Percentiles rank a stretch among this genome's conserved stretches.
These are phyloP conservation scores for Teratosphaeria nubilosa DNA, from an alignment of 2,329 filamentous ascomycete species.

Conservation along the genomic window DNA sequence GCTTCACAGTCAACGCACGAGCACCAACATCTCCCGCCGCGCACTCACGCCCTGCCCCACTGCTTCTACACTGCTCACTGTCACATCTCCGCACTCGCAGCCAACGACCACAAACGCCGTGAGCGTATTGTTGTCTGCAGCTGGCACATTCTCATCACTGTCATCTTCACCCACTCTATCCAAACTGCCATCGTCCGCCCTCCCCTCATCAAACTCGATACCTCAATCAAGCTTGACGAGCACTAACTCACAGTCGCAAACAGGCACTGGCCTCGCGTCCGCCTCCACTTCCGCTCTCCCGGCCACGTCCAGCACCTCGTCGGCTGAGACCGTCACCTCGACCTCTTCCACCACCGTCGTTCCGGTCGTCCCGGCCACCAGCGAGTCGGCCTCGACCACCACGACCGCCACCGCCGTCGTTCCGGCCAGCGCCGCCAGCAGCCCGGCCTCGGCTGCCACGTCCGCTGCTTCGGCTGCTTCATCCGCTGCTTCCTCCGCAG, in stretches of 20 bases:
- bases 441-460: constrained; percentile 7
- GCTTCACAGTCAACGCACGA: constrained; percentile 10
- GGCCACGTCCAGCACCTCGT: background rate
- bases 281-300: constrained; percentile 2
- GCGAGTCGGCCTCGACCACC: constrained; percentile 6
- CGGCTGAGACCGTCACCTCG: background rate
- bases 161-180: constrained; percentile 5
- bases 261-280: constrained; percentile 3
- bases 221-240: constrained; percentile 4
- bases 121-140: constrained; percentile 8
- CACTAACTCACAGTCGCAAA: background rate
- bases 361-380: constrained; percentile 4
- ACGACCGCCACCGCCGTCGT: constrained; percentile 4
- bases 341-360: constrained; percentile 5
- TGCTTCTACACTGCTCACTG: constrained; percentile 2
- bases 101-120: constrained; percentile 6
- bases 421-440: constrained; percentile 4
- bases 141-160: constrained; percentile 7
- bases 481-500: background rate
- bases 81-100: background rate
- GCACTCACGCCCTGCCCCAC: constrained; percentile 6
- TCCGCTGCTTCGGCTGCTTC: constrained; percentile 4
- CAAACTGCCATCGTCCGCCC: background rate
- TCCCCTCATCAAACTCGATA: constrained; percentile 8
- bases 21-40: background rate